Percentiles rank a stretch among this genome's conserved stretches.
These are phyloP conservation scores for Tolypocladium cylindrosporum DNA, from an alignment of 2,329 filamentous ascomycete genomes.

Conservation along the genomic window DNA sequence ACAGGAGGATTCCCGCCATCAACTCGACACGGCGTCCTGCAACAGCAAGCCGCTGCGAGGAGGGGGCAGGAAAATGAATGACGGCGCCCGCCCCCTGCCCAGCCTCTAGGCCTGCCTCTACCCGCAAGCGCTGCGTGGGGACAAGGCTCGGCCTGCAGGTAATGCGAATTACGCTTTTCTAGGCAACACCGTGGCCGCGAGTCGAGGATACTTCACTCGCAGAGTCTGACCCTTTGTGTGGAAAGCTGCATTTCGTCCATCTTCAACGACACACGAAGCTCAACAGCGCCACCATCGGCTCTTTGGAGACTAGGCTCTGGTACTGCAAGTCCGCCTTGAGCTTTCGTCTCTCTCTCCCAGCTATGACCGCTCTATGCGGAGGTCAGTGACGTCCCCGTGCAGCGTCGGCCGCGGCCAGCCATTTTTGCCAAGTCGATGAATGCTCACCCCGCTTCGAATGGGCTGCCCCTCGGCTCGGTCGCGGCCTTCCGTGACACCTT, in stretches of 20 bases:
- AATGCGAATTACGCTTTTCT: background rate
- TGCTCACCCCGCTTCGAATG: background rate
- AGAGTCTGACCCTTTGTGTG: background rate
- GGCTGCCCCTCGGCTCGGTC: background rate
- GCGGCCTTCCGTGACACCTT: background rate
- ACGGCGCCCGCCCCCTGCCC: background rate
- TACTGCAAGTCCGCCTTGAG: background rate
- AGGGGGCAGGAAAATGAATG: background rate
- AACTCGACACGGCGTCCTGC: background rate
- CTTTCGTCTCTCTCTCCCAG: background rate
- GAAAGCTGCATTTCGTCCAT: background rate
- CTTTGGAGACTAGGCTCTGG: background rate
- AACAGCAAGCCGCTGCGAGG: background rate
- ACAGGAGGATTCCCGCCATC: background rate
- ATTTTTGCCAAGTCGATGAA: background rate
- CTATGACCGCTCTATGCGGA: background rate
- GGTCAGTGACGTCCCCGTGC: background rate
- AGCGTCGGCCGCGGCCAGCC: background rate
- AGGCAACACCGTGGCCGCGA: background rate
- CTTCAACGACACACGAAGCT: background rate
- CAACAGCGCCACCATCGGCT: background rate
- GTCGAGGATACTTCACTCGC: background rate
- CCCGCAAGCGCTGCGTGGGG: background rate
- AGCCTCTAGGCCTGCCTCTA: background rate
- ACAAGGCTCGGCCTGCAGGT: background rate